phyloP scores from a whole-genome alignment of 768 basidiomycete genomes.

The Dacryopinax primogenitus region DNA sequence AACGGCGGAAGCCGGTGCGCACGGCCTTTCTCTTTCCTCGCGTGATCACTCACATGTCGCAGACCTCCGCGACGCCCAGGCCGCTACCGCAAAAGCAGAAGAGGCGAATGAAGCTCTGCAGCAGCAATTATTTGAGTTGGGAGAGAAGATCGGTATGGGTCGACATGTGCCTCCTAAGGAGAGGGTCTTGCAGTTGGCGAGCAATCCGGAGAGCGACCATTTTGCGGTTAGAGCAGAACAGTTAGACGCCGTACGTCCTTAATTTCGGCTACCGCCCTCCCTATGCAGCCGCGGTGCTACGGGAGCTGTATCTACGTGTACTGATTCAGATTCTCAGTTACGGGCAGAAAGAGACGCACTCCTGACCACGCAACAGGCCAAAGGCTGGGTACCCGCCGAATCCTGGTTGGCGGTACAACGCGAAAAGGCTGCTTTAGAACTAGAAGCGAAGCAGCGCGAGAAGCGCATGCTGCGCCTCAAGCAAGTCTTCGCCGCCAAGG shows the following conservation, averaged over 20 bases:
- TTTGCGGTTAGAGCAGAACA: conserved; percentile 59
- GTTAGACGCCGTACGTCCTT: conserved; percentile 36
- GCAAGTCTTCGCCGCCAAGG: conserved; percentile 75
- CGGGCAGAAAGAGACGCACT: conserved; percentile 13
- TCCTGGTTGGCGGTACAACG: conserved; percentile 60
- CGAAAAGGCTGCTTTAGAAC: conserved; percentile 57
- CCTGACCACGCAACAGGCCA: conserved; percentile 18
- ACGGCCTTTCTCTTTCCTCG: too few species aligned
- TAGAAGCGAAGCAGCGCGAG: conserved; percentile 59
- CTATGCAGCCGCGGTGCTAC: background rate
- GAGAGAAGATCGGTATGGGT: conserved; percentile 63
- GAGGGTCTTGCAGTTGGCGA: conserved; percentile 52
- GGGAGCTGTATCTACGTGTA: background rate
- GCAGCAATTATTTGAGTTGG: conserved; percentile 63
- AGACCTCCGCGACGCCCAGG: conserved; percentile 24
- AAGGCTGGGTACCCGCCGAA: conserved; percentile 56
- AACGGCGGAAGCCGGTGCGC: too few species aligned
- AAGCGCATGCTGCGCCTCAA: conserved; percentile 67
- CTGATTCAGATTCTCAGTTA: background rate
- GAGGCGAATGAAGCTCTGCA: conserved; percentile 57
- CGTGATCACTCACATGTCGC: background rate
- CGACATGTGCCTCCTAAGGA: conserved; percentile 59
- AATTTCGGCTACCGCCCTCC: too few species aligned
- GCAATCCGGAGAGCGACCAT: conserved; percentile 79
- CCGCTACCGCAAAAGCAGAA: conserved; percentile 30